Evolutionary conservation across 345 rosid genomes (phyloP).

Genomic region (Citrus reticulata): DNA sequence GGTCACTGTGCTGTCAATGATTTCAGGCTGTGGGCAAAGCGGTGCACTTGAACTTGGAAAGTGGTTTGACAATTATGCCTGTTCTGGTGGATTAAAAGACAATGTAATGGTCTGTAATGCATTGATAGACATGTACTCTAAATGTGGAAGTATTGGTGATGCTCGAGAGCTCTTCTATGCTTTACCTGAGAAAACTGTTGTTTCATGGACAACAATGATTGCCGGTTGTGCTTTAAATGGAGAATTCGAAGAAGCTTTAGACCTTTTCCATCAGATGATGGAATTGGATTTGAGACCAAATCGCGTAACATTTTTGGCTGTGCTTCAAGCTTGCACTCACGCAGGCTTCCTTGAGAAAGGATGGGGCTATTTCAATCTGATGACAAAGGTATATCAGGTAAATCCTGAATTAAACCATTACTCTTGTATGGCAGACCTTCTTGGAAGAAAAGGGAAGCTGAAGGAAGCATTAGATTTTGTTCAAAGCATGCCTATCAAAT

Average conservation of each 20-base stretch:
- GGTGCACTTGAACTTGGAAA: constrained; percentile 61
- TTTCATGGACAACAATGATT: constrained; percentile 67
- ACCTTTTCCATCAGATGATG: constrained; percentile 46
- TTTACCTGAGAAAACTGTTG: constrained; percentile 44
- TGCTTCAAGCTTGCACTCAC: constrained; percentile 64
- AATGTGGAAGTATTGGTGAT: constrained; percentile 57
- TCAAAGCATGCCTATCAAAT: constrained; percentile 40
- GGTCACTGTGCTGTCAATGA: constrained; percentile 51
- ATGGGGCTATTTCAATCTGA: constrained; percentile 42
- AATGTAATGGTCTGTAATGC: constrained; percentile 47
- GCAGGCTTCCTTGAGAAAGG: constrained; percentile 61
- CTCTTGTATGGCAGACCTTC: constrained; percentile 65
- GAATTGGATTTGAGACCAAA: constrained; percentile 43
- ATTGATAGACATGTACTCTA: constrained; percentile 62
- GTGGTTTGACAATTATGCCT: constrained; percentile 46
- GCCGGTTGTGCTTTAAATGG: constrained; percentile 63
- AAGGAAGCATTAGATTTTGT: constrained; percentile 49
- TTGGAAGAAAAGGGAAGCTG: constrained; percentile 55
- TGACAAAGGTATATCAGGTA: constrained; percentile 36
- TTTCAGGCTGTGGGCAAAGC: constrained; percentile 54
- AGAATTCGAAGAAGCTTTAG: constrained; percentile 36
- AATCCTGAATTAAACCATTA: constrained; percentile 56
- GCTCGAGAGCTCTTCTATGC: constrained; percentile 42
- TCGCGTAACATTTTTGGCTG: constrained; percentile 51
- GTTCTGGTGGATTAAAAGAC: constrained; percentile 35